Evolutionary conservation across 2,329 filamentous ascomycete genomes (phyloP), one percentile per base, ranked within the genome.

Genomic region (Berkeleyomyces rouxiae): DNA sequence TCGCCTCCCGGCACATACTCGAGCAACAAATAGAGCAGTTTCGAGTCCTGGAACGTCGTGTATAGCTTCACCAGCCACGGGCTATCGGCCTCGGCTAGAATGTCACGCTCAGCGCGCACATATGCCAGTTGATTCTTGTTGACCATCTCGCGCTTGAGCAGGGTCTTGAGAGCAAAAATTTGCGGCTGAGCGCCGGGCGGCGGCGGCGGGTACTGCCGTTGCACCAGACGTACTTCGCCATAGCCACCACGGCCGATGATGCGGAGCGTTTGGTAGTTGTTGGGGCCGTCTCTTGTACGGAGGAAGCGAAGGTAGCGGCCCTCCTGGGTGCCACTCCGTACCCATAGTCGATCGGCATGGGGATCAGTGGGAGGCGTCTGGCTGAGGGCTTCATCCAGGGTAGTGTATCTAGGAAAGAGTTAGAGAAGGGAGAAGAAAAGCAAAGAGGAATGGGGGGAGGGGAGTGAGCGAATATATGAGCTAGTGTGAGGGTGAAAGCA

Each of bases 201-300:
- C 23, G 47, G 37, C 16, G 63, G 63, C 39, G 60, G 63, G 43
- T 64, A 64, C 75, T 84, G 87, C 71, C 86, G 80, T 72, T 87
- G 85, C 58, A 90, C 87, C 58, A 90, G 76, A 70, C 86, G 86
- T 67, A 90, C 86, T 71, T 90, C 87, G 71, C 87, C 87, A 69
- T 90, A 90, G 4, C 86, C 87, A 71, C 87, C 87, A 74, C 89
- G 89, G 66, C 87, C 87, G 68, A 90, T 90, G 66, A 89, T 83
- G 73, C 89, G 88, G 69, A 90, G 77, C 0, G 86, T 88, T 63
- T 82, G 77, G 74, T 89, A 90, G 72, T 90, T 88, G 61, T 83
- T 79, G 3, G 85, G 84, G 65, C 78, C 78, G 70, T 89, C 85
- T 68, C 81, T 82, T 55, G 86, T 88, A 55, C 86, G 81, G 66